Evolutionary conservation across 2,329 filamentous ascomycete genomes (phyloP), one percentile per base, ranked within the genome.

Genomic region (Orbilia quercus): DNA sequence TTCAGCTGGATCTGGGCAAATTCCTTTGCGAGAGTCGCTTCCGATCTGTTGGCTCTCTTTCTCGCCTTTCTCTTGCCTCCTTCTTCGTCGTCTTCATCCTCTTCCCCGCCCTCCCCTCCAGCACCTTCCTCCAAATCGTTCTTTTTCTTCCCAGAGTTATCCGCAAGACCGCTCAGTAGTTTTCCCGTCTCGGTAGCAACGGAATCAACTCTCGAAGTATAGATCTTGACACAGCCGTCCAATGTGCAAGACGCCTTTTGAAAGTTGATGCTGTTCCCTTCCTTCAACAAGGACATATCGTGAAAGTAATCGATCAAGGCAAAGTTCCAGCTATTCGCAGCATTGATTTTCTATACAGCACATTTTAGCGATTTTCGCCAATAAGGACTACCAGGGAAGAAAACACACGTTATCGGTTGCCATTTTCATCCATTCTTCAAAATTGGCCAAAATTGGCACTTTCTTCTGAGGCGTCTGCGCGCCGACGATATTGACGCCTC

Each of bases 341-440:
- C 94, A 80, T 98, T 99, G 84, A 99, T 99, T 82, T 95, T 95
- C 83, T 78, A 75, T 42, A 48, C 7, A 54, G 11, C 7, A 72
- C 7, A 7, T 23, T n/a, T 57, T 54, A 51, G 44, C 44, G 1
- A 7, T 2, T 23, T 11, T 16, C 36, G 55, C 38, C 16, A 7
- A 20, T 20, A 12, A 34, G 7, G 1, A 14, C 28, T 18, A 25
- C 22, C 12, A n/a, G n/a, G 12, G 25, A 11, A 47, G 20, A 67
- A 28, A 51, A 44, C 77, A 51, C 48, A 78, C 77, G 72, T 99
- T 99, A 83, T 99, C 95, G 14, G 95, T 98, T 1, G 95, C 95
- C 92, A 99, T 96, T 85, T 98, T 99, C 92, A 99, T 98, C 95
- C 94, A 98, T 80, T 99, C 95, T 81, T 99, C 95, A 78, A 98